These are phyloP conservation scores for Serpula lacrymans DNA, from an alignment of 768 basidiomycete genomes.

Conservation along the genomic window DNA sequence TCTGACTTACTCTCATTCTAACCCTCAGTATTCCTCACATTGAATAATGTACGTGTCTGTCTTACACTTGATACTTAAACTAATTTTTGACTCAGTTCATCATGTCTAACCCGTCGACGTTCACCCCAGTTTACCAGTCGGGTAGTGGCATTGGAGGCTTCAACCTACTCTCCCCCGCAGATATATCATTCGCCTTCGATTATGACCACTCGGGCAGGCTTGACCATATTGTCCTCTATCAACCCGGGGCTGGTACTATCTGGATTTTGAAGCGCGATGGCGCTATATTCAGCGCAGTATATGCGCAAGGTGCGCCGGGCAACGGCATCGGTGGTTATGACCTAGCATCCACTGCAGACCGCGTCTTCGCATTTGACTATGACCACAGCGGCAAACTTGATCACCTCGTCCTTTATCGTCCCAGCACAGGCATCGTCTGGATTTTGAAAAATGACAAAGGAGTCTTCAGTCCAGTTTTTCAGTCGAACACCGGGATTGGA, in stretches of 20 bases:
- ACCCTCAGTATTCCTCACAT: no score
- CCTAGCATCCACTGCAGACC: conserved; percentile 4
- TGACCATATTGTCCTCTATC: conserved; percentile 10
- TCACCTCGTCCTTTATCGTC: conserved; percentile 9
- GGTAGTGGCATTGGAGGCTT: conserved; percentile 7
- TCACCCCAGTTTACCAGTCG: no score
- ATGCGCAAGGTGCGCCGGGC: conserved; percentile 1
- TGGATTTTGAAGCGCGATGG: conserved; percentile 6
- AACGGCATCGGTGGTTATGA: no score
- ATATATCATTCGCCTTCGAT: conserved; percentile 9
- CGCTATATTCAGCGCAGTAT: conserved; percentile 5
- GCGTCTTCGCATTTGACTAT: conserved; percentile 7
- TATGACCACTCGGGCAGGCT: no score
- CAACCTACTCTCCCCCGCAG: conserved; percentile 6
- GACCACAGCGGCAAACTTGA: conserved; percentile 7
- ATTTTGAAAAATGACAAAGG: conserved; percentile 7
- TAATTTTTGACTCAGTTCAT: no score
- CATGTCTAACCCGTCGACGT: no score
- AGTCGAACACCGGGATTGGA: conserved; percentile 6
- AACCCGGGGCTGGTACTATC: conserved; percentile 9
- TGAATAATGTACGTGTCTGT: no score
- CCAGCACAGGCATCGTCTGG: conserved; percentile 8
- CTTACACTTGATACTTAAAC: no score
- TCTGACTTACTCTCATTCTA: no score
- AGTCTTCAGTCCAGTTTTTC: conserved; percentile 5